These are phyloP conservation scores for Colletotrichum shisoi DNA, from an alignment of 2,329 filamentous ascomycete species.

Conservation along the genomic window DNA sequence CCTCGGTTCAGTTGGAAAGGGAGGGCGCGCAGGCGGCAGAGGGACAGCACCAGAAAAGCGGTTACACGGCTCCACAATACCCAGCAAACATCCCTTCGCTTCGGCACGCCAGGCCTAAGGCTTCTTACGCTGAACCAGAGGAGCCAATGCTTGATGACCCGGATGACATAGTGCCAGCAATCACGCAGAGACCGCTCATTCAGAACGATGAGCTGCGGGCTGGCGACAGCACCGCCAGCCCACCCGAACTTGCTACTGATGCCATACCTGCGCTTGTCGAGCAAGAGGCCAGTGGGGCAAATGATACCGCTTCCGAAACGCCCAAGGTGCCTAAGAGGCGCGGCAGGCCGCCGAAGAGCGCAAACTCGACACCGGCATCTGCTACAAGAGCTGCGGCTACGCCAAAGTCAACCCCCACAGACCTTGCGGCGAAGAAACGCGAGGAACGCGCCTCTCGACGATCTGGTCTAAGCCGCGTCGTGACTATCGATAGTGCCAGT, in stretches of 20 bases:
- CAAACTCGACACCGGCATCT: slow-evolving; percentile 46
- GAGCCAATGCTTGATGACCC: slow-evolving; percentile 54
- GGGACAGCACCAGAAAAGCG: background rate
- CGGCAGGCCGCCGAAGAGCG: slow-evolving; percentile 47
- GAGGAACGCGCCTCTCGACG: slow-evolving; percentile 36
- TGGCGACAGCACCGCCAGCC: slow-evolving; percentile 30
- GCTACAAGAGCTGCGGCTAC: slow-evolving; percentile 18
- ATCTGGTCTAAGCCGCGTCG: slow-evolving; percentile 31
- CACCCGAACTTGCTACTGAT: slow-evolving; percentile 54
- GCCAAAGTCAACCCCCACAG: slow-evolving; percentile 27
- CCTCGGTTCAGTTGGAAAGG: slow-evolving; percentile 19
- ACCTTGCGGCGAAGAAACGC: slow-evolving; percentile 33
- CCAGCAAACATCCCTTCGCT: slow-evolving; percentile 56
- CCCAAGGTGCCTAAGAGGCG: slow-evolving; percentile 43
- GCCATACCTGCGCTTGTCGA: slow-evolving; percentile 47
- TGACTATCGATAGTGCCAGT: slow-evolving; percentile 30
- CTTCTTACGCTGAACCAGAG: slow-evolving; percentile 61
- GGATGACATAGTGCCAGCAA: slow-evolving; percentile 48
- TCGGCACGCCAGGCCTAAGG: slow-evolving; percentile 61
- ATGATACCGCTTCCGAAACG: slow-evolving; percentile 41
- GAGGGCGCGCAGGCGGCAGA: slow-evolving; percentile 21
- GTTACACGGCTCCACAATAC: slow-evolving; percentile 19
- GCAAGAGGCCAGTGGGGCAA: slow-evolving; percentile 34
- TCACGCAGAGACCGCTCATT: slow-evolving; percentile 27
- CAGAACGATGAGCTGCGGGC: slow-evolving; percentile 29